These are phyloP conservation scores for Cladobotryum protrusum DNA, from an alignment of 2,329 filamentous ascomycete genomes.

Conservation along the genomic window DNA sequence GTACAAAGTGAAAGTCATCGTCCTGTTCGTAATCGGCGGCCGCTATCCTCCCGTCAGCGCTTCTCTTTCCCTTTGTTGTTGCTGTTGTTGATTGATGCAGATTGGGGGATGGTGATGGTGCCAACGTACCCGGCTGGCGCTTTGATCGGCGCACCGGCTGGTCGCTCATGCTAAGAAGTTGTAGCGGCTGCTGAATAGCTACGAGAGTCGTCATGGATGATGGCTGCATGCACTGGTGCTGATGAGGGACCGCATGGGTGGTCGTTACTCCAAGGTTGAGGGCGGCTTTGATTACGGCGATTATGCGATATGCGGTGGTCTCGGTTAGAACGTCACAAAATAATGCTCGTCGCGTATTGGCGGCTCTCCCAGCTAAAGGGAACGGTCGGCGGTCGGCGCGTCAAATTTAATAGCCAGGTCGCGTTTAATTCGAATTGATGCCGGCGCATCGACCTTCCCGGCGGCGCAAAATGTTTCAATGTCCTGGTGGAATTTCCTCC, in stretches of 20 bases:
- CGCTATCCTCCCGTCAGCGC: slow-evolving; percentile 24
- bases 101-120: background rate
- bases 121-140: slow-evolving; percentile 54
- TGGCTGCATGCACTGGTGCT: too few relatives aligned
- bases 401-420: slow-evolving; percentile 3
- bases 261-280: background rate
- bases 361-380: too few relatives aligned
- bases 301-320: too few relatives aligned
- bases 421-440: slow-evolving; percentile 4
- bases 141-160: slow-evolving; percentile 56
- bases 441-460: slow-evolving; percentile 1
- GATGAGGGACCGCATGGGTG: slow-evolving; percentile 20
- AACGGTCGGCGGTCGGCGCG: slow-evolving; percentile 1
- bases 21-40: slow-evolving; percentile 58
- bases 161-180: slow-evolving; percentile 64
- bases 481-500: background rate
- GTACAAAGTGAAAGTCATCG: slow-evolving; percentile 70
- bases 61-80: background rate
- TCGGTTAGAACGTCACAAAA: too few relatives aligned
- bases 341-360: slow-evolving; percentile 11
- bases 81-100: too few relatives aligned
- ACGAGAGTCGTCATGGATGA: slow-evolving; percentile 66
- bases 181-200: slow-evolving; percentile 56
- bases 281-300: too few relatives aligned
- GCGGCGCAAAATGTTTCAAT: slow-evolving; percentile 2